Evolutionary conservation across 176 grass and related monocot genomes (phyloP).

Genomic region (Oryza australiensis): DNA sequence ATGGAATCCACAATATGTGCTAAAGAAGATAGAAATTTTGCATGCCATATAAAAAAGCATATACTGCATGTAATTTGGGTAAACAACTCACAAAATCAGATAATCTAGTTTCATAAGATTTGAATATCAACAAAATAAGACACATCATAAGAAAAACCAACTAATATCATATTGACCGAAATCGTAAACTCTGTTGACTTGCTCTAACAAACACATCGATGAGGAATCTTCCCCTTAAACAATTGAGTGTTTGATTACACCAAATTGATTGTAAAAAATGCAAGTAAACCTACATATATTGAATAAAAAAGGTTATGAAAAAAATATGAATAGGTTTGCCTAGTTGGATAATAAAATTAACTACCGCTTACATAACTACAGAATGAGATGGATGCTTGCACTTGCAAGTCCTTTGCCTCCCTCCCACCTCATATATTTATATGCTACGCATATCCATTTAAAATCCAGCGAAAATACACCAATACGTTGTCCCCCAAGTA

Average conservation of each 20-base stretch:
- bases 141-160: not conserved
- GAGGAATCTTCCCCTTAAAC: not conserved
- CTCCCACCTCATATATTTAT: not conserved
- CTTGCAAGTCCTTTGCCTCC: not conserved
- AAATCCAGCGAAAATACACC: not conserved
- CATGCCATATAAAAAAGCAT: slow-evolving; percentile 8
- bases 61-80: not conserved
- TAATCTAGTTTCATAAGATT: not conserved
- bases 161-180: not conserved
- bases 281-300: not conserved
- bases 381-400: not conserved
- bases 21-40: slow-evolving; percentile 4
- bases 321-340: not conserved
- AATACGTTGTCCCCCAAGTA: not conserved
- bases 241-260: not conserved
- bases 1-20: not conserved
- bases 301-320: not conserved
- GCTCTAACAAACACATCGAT: not conserved
- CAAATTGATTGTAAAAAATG: not conserved
- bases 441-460: not conserved
- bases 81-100: not conserved
- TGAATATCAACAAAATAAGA: not conserved
- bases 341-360: not conserved
- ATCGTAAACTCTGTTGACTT: not conserved
- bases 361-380: not conserved